Evolutionary conservation across 192 early-diverging fungal genomes (phyloP), one percentile per base, ranked within the genome.

Genomic region (Rhizoclosmatium sp.): DNA sequence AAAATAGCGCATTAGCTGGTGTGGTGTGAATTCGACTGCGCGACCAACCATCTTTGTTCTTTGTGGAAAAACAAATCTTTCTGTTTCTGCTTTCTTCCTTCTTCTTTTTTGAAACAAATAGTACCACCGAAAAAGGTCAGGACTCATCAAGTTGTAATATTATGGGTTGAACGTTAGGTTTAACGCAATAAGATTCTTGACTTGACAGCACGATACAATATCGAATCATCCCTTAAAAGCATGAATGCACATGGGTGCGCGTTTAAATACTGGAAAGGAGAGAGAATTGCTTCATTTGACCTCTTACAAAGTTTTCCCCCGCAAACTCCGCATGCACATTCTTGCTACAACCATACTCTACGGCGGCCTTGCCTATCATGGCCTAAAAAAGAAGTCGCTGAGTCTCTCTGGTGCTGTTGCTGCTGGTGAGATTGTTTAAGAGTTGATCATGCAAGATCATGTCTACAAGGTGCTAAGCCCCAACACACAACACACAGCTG

Each of bases 351-450:
- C 84, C 2, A 83, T 73, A 2, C 78, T 90, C 16, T 90, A 88
- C 75, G 74, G 79, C 3, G 59, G 84, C 23, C 74, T 94, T 31
- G 88, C 85, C 10, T 76, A 76, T 14, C 85, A 93, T 80, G 88
- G 90, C n/a, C 82, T 91, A 42, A 81, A 82, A 23, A 92, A 93
- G 79, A 87, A 89, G 49, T 95, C 95, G 2, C 87, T 97, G 56
- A 86, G 92, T 3, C 51, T 58, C 4, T 91, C 89, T 4, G 95
- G 95, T 31, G 90, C 92, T 3, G 10, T 87, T 5, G 93, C 91
- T 49, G 94, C 95, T 4, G 90, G 71, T 73, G n/a, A 41, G 21
- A 39, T 23, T 2, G 19, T 40, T 45, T 49, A 19, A 12, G 14
- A n/a, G 12, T 58, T 0, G 56, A n/a, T 58, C 56, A 58, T 16